Conservation (phyloP, 164 flowering plant genomes). For the Chimonanthus praecox region DNA sequence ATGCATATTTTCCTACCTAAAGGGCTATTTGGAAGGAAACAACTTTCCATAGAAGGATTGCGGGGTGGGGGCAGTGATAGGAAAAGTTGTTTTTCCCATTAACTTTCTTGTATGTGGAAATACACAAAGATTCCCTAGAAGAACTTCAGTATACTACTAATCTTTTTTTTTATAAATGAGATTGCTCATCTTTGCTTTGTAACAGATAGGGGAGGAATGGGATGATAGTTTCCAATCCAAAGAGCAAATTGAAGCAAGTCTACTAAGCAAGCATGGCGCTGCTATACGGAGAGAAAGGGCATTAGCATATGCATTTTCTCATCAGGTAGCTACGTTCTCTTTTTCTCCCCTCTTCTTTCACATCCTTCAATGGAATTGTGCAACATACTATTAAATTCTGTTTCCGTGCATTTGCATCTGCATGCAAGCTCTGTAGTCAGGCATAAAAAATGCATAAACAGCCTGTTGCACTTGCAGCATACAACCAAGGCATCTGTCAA, state of each 20-base stretch:
- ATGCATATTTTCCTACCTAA: too few species aligned
- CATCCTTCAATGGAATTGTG: not conserved
- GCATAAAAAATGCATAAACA: not conserved
- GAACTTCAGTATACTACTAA: too few species aligned
- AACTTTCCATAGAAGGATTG: too few species aligned
- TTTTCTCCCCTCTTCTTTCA: not conserved
- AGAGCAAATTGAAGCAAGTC: conserved; percentile 71
- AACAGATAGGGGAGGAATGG: conserved; percentile 80
- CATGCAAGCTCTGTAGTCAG: not conserved
- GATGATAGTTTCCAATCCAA: conserved; percentile 78
- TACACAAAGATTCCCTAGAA: too few species aligned
- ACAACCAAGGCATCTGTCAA: not conserved
- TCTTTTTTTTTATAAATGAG: not conserved
- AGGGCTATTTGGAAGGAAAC: too few species aligned
- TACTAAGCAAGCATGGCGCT: conserved; percentile 67
- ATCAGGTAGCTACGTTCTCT: conserved; percentile 45
- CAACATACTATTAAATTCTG: not conserved
- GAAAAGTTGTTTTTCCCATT: too few species aligned
- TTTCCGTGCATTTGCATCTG: not conserved
- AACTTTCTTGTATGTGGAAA: too few species aligned
- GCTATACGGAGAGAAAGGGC: conserved; percentile 84
- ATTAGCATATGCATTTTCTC: conserved; percentile 77
- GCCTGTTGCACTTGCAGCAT: not conserved
- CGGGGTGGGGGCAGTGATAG: too few species aligned
- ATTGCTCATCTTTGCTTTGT: not conserved